These are phyloP conservation scores for Boletellus sp. DNA, from an alignment of 768 basidiomycete species.

Conservation along the genomic window DNA sequence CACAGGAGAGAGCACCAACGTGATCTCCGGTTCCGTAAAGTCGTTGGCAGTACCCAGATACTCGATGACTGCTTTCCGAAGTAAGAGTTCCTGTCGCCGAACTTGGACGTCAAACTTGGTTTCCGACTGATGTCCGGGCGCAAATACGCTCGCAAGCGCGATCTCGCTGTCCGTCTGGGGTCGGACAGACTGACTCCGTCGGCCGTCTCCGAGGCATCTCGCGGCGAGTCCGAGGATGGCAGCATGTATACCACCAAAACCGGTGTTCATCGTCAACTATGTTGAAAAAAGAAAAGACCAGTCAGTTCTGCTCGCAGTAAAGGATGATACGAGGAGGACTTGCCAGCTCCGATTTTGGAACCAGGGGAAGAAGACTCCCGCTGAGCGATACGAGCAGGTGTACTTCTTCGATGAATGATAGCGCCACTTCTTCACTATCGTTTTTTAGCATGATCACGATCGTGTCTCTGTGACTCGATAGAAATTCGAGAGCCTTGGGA, in stretches of 20 bases:
- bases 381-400: constrained; percentile 75
- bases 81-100: constrained; percentile 49
- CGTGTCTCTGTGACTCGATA: constrained; percentile 80
- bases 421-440: constrained; percentile 55
- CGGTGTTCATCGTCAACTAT: constrained; percentile 60
- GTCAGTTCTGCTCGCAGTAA: background rate
- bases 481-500: constrained; percentile 69
- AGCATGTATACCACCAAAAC: constrained; percentile 83
- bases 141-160: constrained; percentile 47
- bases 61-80: constrained; percentile 58
- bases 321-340: constrained; percentile 23
- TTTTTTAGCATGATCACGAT: constrained; percentile 80
- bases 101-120: constrained; percentile 61
- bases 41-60: constrained; percentile 73
- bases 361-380: constrained; percentile 60
- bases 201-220: constrained; percentile 57
- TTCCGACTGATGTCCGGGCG: constrained; percentile 51
- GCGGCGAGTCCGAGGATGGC: constrained; percentile 75
- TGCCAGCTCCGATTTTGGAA: constrained; percentile 78
- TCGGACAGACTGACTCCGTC: constrained; percentile 52
- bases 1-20: constrained; percentile 65
- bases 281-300: background rate
- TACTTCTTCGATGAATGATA: constrained; percentile 72
- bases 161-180: constrained; percentile 69
- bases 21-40: constrained; percentile 77